These are phyloP conservation scores for Hypoxylon fuscum DNA, from an alignment of 495 filamentous ascomycete species.

Conservation along the genomic window DNA sequence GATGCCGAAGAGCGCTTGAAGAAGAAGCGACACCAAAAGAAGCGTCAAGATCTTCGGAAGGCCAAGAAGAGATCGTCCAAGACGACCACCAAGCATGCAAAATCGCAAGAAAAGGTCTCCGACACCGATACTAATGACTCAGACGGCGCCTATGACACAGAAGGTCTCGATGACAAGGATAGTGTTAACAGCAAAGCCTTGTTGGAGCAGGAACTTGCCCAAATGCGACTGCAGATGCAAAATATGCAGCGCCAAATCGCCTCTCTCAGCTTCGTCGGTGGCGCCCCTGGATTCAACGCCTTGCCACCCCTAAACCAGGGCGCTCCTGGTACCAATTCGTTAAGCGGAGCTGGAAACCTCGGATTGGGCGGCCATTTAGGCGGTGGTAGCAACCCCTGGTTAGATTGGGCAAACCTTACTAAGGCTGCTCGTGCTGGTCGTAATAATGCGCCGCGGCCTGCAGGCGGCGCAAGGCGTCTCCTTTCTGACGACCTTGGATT, in stretches of 20 bases:
- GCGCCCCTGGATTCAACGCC: conserved; percentile 33
- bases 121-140: conserved; percentile 51
- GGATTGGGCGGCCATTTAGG: background rate
- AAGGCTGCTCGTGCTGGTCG: conserved; percentile 7
- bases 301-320: conserved; percentile 13
- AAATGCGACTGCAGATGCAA: conserved; percentile 43
- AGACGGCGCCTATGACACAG: conserved; percentile 31
- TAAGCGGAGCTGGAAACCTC: background rate
- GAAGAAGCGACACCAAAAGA: conserved; percentile 55
- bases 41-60: conserved; percentile 48
- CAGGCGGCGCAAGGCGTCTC: conserved; percentile 22
- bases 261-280: conserved; percentile 27
- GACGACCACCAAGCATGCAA: conserved; percentile 39
- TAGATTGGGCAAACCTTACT: background rate
- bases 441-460: background rate
- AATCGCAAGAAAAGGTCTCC: conserved; percentile 34
- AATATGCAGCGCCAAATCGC: conserved; percentile 42
- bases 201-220: conserved; percentile 41
- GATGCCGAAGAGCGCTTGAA: conserved; percentile 40
- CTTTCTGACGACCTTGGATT: conserved; percentile 16
- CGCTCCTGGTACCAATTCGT: background rate
- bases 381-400: background rate
- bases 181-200: conserved; percentile 25
- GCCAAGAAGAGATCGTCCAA: conserved; percentile 52
- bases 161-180: conserved; percentile 23